These are phyloP conservation scores for Taxillus chinensis DNA, from an alignment of 164 flowering plant species.

Conservation along the genomic window DNA sequence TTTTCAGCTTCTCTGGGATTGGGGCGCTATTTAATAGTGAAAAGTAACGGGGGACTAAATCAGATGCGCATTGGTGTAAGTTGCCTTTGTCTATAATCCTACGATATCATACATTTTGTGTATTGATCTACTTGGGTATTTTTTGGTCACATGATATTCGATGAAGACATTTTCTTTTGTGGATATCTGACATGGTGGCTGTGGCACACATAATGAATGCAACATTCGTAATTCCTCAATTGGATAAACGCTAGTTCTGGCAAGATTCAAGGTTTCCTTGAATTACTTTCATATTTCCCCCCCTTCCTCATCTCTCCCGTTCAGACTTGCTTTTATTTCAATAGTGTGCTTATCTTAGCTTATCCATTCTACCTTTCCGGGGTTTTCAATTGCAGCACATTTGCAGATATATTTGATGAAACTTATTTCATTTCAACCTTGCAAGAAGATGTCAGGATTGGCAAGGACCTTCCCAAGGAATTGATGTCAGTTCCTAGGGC, in stretches of 20 bases:
- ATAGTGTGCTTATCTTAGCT: not conserved
- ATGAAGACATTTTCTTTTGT: not conserved
- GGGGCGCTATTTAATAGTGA: slow-evolving; percentile 63
- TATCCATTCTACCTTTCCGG: not conserved
- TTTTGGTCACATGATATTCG: not conserved
- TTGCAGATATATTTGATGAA: slow-evolving; percentile 88
- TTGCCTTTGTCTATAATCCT: slow-evolving; percentile 5
- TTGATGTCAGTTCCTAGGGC: slow-evolving; percentile 65
- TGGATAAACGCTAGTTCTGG: slow-evolving; percentile 91
- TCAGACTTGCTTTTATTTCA: not conserved
- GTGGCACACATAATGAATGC: slow-evolving; percentile 94
- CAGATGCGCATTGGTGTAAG: slow-evolving; percentile 99
- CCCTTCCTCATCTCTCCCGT: too few relatives aligned
- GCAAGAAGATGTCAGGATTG: slow-evolving; percentile 55
- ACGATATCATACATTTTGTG: not conserved
- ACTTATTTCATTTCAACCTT: slow-evolving; percentile 65
- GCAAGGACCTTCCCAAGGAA: slow-evolving; percentile 80
- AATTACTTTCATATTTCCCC: not conserved
- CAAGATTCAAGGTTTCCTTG: slow-evolving; percentile 73
- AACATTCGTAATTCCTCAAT: slow-evolving; percentile 87
- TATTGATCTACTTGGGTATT: not conserved
- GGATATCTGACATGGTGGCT: slow-evolving; percentile 97
- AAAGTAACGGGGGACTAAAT: slow-evolving; percentile 91
- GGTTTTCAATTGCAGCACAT: slow-evolving; percentile 35
- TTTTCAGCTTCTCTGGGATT: slow-evolving; percentile 40